Base-by-base conservation (phyloP, 202 grass and related monocot species). In the Elaeis oleifera region DNA sequence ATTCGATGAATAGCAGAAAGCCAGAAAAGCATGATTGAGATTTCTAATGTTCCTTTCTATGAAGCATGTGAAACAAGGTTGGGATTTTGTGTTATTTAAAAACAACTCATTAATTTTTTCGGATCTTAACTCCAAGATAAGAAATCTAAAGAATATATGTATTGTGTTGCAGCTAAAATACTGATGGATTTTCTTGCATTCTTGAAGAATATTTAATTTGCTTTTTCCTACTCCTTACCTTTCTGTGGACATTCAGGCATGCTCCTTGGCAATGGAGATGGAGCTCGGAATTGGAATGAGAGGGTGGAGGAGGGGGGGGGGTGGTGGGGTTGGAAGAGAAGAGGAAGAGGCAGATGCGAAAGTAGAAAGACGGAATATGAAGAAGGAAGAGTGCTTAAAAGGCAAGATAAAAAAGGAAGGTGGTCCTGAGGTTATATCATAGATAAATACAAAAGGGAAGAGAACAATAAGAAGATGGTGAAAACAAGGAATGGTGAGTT, bases 201-300 rank as follows among this genome's bases (percentile, higher is more conserved):
- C 6, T 44, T 44, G 36, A 44, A 44, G 36, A 44, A 13, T 44
- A 44, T 44, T 14, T 20, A 20, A 20, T 20, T 23, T 17, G 16
- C 51, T 24, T 2, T 27, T 22, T 18, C 50, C 18, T 27, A 17
- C 9, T 52, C 4, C 70, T 71, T 69, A 87, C 88, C 83, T 83
- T 60, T 87, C 84, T 39, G 84, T 78, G 87, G 90, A 88, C 87
- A 87, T 90, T 78, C 78, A 96, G 81, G 90, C 84, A 96, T 90
- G 78, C 90, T 86, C 90, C 57, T 80, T 58, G 6, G 23, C 48
- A 60, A 26, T 54, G 64, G 51, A 29, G 5, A 67, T 55, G 22
- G 29, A 44, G 26, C 49, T 49, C 11, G 53, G 23, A 68, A 4
- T 59, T 61, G 48, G 59, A 67, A 59, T 74, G 61, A n/a, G 52